Conservation (phyloP, 768 basidiomycete species). For the Solioccasus polychromus region DNA sequence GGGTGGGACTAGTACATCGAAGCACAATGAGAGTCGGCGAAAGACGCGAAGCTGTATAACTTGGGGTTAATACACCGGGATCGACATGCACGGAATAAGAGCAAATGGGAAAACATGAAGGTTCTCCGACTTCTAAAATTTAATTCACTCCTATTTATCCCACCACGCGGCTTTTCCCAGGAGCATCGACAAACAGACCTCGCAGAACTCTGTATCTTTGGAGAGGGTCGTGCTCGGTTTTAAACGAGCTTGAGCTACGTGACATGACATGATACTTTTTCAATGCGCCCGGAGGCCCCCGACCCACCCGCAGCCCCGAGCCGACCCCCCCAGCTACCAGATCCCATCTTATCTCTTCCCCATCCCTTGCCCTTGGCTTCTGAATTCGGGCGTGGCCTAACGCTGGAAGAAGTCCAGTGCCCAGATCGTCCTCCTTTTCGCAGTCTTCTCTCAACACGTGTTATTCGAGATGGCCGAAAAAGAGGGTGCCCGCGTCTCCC, state of each 20-base stretch:
- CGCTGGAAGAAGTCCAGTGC: constrained; percentile 4
- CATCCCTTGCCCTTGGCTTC: constrained; percentile 5
- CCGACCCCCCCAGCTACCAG: no score
- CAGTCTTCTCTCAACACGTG: constrained; percentile 19
- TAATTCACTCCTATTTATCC: constrained; percentile 7
- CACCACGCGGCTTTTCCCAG: constrained; percentile 11
- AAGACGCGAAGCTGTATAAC: neutral
- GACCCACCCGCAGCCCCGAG: no score
- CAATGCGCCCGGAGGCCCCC: no score
- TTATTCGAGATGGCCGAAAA: constrained; percentile 13
- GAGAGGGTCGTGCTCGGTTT: no score
- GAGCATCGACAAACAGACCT: constrained; percentile 12
- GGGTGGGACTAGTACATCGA: neutral
- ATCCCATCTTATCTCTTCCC: constrained; percentile 24
- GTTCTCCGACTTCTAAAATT: constrained; percentile 10
- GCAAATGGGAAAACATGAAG: constrained; percentile 2
- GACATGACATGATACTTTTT: no score
- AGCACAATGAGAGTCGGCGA: neutral
- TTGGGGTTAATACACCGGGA: constrained; percentile 11
- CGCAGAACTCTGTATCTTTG: no score
- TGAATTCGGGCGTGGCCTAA: constrained; percentile 17
- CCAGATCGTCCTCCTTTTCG: constrained; percentile 12
- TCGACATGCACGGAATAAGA: constrained; percentile 8
- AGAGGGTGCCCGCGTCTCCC: constrained; percentile 12
- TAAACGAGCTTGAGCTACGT: no score